These are phyloP conservation scores for Saccharum spontaneum DNA, from an alignment of 176 grass and related monocot species.

Conservation along the genomic window DNA sequence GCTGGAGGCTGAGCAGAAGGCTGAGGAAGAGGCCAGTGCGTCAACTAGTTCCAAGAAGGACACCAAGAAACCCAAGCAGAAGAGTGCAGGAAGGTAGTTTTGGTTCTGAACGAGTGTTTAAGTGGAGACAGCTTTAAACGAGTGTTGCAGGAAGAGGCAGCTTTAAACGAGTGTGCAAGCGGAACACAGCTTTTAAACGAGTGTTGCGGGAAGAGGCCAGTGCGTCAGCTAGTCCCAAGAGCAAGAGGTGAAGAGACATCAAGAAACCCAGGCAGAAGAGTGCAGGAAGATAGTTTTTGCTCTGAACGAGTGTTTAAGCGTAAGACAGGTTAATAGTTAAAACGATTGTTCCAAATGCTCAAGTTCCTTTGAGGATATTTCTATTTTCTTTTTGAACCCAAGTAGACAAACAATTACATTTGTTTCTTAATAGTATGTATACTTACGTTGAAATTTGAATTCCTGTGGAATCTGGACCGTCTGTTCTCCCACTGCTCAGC, in stretches of 20 bases:
- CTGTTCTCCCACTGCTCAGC: not conserved
- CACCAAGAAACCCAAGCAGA: slow-evolving; percentile 65
- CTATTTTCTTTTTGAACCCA: not conserved
- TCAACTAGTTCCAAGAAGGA: slow-evolving; percentile 69
- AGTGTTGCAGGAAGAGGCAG: not conserved
- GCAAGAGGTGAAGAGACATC: not conserved
- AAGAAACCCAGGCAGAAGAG: slow-evolving; percentile 73
- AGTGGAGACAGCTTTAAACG: not conserved
- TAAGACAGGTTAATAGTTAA: slow-evolving; percentile 5
- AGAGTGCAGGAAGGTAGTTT: slow-evolving; percentile 52
- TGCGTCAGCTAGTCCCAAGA: slow-evolving; percentile 51
- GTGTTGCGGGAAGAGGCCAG: slow-evolving; percentile 55
- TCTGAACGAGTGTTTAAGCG: not conserved
- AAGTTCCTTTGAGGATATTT: not conserved
- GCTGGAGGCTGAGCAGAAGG: slow-evolving; percentile 86
- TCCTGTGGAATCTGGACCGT: not conserved
- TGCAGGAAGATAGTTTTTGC: slow-evolving; percentile 41
- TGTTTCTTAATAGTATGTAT: not conserved
- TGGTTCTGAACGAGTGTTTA: not conserved
- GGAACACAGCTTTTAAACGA: not conserved
- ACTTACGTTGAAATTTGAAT: not conserved
- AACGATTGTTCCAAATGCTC: not conserved
- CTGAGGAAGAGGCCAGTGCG: slow-evolving; percentile 77
- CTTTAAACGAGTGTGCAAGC: not conserved
- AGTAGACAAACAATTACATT: not conserved